Evolutionary conservation across 139 green algal genomes (phyloP).

Genomic region (Zygnema cylindricum): DNA sequence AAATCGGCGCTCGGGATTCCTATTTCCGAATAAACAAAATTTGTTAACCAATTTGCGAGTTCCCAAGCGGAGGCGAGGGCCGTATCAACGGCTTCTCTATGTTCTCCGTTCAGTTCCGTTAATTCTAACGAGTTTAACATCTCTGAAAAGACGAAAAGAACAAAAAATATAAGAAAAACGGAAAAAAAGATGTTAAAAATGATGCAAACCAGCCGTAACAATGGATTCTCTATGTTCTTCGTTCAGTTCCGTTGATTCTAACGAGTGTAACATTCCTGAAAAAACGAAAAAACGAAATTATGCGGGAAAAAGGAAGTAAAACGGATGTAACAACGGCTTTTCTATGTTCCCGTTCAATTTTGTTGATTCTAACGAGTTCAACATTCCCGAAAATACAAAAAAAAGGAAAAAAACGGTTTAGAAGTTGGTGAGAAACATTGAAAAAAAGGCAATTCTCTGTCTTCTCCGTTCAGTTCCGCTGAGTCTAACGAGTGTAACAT

Average conservation of each 20-base stretch:
- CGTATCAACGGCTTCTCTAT: background rate
- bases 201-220: too few relatives aligned
- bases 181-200: background rate
- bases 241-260: background rate
- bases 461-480: too few relatives aligned
- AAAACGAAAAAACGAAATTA: too few relatives aligned
- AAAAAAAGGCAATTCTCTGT: too few relatives aligned
- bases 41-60: background rate
- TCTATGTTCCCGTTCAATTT: background rate
- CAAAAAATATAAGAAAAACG: background rate
- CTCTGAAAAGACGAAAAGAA: background rate
- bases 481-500: background rate
- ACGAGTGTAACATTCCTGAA: background rate
- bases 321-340: background rate
- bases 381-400: background rate
- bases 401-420: background rate
- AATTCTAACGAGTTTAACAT: background rate
- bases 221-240: too few relatives aligned
- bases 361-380: background rate
- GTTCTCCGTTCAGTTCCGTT: background rate
- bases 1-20: background rate
- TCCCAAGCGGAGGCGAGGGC: background rate
- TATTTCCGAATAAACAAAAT: background rate
- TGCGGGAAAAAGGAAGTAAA: too few relatives aligned
- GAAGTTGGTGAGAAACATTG: too few relatives aligned